Evolutionary conservation across 2,329 filamentous ascomycete genomes (phyloP).

Genomic region (Orbilia quercus): DNA sequence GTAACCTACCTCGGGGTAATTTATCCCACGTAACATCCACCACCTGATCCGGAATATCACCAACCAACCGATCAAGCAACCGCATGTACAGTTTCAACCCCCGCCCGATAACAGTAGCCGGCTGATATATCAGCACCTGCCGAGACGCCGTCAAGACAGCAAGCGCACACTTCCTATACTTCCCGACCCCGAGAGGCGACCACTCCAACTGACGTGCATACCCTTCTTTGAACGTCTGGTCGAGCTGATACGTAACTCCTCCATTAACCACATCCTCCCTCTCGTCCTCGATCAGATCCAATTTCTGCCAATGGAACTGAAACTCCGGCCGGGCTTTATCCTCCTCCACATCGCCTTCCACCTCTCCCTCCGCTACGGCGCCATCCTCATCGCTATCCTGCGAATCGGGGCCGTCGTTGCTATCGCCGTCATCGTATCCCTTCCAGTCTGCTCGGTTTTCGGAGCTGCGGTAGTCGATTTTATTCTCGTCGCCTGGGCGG

Average conservation of each 20-base stretch:
- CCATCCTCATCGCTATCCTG: constrained; percentile 17
- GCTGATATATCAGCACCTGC: constrained; percentile 49
- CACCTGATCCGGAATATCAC: constrained; percentile 43
- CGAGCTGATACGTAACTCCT: constrained; percentile 42
- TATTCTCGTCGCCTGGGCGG: constrained; percentile 51
- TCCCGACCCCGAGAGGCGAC: constrained; percentile 50
- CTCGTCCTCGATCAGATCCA: constrained; percentile 44
- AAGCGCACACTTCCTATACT: constrained; percentile 35
- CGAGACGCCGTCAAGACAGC: constrained; percentile 43
- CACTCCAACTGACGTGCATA: constrained; percentile 49
- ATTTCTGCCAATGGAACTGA: constrained; percentile 53
- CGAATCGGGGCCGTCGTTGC: not conserved
- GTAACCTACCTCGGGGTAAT: constrained; percentile 38
- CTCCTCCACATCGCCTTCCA: constrained; percentile 46
- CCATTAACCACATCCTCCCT: constrained; percentile 45
- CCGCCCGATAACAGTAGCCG: constrained; percentile 43
- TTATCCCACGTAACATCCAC: constrained; percentile 50
- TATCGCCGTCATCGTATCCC: constrained; percentile 24
- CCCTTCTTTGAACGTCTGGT: constrained; percentile 52
- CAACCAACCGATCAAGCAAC: constrained; percentile 43
- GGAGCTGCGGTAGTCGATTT: constrained; percentile 45
- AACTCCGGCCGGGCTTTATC: constrained; percentile 52
- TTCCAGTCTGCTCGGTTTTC: constrained; percentile 45
- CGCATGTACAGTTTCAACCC: constrained; percentile 43
- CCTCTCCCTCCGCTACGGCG: not conserved